Conservation (phyloP, 2,329 filamentous ascomycete species). For the Chlorencoelia australis region DNA sequence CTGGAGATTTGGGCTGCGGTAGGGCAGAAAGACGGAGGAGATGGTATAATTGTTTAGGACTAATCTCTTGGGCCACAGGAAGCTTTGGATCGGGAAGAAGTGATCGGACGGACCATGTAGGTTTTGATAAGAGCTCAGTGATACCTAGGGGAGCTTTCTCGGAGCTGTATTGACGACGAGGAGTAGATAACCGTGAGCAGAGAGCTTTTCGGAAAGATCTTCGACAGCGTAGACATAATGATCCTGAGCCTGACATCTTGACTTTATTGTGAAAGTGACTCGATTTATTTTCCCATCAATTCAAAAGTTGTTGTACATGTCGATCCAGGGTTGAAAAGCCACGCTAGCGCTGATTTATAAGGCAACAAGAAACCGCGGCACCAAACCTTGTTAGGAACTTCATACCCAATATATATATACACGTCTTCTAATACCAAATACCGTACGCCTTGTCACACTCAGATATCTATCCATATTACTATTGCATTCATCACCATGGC, state of each 20-base stretch:
- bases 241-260: no score
- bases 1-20: conserved; percentile 52
- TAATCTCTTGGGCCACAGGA: conserved; percentile 30
- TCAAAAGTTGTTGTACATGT: no score
- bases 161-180: background rate
- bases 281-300: no score
- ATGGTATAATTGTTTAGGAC: conserved; percentile 63
- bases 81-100: conserved; percentile 44
- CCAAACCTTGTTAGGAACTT: no score
- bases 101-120: conserved; percentile 75
- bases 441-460: background rate
- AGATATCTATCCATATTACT: background rate
- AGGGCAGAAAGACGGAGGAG: conserved; percentile 84
- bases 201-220: conserved; percentile 5
- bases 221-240: conserved; percentile 16
- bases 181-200: background rate
- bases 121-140: conserved; percentile 49
- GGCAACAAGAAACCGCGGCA: no score
- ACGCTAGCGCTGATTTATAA: no score
- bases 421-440: conserved; percentile 29
- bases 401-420: conserved; percentile 47
- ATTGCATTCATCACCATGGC: conserved; percentile 42
- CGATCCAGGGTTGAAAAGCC: no score
- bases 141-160: conserved; percentile 7
- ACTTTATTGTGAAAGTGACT: no score